These are phyloP conservation scores for Sugiyamaella castrensis DNA, from an alignment of 1,139 yeast genomes.

Conservation along the genomic window DNA sequence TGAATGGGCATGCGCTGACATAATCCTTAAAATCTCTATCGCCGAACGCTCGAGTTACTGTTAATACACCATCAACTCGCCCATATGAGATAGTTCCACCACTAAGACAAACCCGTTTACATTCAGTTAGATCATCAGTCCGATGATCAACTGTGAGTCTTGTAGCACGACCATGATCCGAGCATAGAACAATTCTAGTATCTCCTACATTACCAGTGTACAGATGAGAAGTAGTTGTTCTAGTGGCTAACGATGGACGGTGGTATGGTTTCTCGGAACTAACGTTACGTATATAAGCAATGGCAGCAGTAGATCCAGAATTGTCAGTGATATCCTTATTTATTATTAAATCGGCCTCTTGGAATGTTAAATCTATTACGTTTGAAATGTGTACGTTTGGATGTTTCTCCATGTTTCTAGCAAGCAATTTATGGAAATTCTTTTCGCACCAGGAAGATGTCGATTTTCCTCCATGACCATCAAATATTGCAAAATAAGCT, in stretches of 20 bases:
- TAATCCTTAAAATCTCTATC: conserved; percentile 76
- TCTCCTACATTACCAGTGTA: conserved; percentile 91
- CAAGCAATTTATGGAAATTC: conserved; percentile 52
- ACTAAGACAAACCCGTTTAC: conserved; percentile 55
- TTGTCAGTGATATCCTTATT: conserved; percentile 8
- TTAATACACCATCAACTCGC: conserved; percentile 80
- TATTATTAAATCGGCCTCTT: conserved; percentile 21
- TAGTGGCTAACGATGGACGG: background rate
- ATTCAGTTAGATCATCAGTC: conserved; percentile 65
- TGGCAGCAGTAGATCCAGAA: conserved; percentile 27
- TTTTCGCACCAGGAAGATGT: conserved; percentile 89
- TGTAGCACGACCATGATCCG: conserved; percentile 56
- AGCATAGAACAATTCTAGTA: conserved; percentile 65
- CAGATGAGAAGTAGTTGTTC: conserved; percentile 31
- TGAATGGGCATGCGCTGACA: conserved; percentile 75
- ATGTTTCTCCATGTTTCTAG: conserved; percentile 11
- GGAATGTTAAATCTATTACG: conserved; percentile 25
- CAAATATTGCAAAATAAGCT: conserved; percentile 88
- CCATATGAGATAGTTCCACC: conserved; percentile 76
- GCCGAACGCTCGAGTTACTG: conserved; percentile 81
- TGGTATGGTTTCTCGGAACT: background rate
- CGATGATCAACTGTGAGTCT: conserved; percentile 79
- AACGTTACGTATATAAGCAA: conserved; percentile 23
- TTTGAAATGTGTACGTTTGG: conserved; percentile 7
- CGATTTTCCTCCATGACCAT: conserved; percentile 86